A percentile compares a stretch with the other conserved stretches of the same genome.
These are phyloP conservation scores for Gautieria morchelliformis DNA, from an alignment of 768 basidiomycete genomes.

Conservation along the genomic window DNA sequence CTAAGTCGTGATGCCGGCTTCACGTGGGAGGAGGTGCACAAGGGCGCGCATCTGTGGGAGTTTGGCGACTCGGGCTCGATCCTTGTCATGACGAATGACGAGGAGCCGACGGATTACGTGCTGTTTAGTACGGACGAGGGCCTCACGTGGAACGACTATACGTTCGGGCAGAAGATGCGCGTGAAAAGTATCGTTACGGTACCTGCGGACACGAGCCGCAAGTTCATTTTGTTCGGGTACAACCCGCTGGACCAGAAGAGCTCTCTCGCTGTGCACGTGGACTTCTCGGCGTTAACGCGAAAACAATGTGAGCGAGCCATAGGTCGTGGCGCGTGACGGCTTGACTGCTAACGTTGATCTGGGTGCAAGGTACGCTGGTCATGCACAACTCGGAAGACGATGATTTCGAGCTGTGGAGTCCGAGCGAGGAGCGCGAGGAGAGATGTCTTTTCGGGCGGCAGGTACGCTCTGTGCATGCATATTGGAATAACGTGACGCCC, in stretches of 20 bases:
- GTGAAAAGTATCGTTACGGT: conserved; percentile 78
- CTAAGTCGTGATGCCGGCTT: conserved; percentile 93
- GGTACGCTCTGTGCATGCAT: conserved; percentile 30
- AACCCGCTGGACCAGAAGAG: conserved; percentile 33
- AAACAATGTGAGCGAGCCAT: conserved; percentile 55
- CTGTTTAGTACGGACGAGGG: conserved; percentile 90
- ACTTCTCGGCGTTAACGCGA: conserved; percentile 72
- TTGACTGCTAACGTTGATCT: too few species aligned
- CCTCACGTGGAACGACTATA: conserved; percentile 76
- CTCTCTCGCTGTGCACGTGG: conserved; percentile 73
- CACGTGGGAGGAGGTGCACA: conserved; percentile 98
- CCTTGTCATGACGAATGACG: conserved; percentile 90
- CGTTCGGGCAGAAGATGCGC: conserved; percentile 69
- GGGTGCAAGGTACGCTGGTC: conserved; percentile 50
- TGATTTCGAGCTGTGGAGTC: conserved; percentile 97
- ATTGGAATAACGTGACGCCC: neutral
- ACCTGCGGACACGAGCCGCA: conserved; percentile 80
- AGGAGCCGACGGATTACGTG: conserved; percentile 82
- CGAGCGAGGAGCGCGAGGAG: conserved; percentile 81
- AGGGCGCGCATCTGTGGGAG: conserved; percentile 96
- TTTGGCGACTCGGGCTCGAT: conserved; percentile 96
- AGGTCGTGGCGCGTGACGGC: too few species aligned
- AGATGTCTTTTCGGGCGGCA: conserved; percentile 87
- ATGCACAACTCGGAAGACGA: conserved; percentile 67
- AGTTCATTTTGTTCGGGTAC: conserved; percentile 78